Base-by-base conservation (phyloP, 495 filamentous ascomycete species). In the Xylaria curta region DNA sequence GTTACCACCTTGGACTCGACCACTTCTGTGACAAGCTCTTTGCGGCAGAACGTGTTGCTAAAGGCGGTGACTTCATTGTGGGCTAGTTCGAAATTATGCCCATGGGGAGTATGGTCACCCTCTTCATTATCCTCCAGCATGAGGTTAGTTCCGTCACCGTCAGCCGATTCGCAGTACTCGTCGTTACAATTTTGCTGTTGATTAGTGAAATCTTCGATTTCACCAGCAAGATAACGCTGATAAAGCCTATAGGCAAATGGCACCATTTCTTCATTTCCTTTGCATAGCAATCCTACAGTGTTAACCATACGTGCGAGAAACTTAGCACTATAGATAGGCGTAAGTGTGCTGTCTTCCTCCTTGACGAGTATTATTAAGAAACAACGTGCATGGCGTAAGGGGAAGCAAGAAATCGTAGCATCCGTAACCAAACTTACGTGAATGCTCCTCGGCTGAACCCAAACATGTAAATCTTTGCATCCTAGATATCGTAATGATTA, bases 371-470 rank as follows among this genome's bases (percentile, higher is more conserved):
- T 53, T 40, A 10, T 42, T 24, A 21, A 17, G 12, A 44, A 12
- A 62, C 38, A 40, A 62, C 10, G 31, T 21, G 33, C 38, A 15
- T 10, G 36, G 12, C 17, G 17, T 61, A 17, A 6, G 12, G n/a
- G 44, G 8, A 5, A 46, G n/a, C 19, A 54, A 15, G 17, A 15
- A 21, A 9, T 68, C 21, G n/a, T 26, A 24, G 46, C 21, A 54
- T 42, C 28, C 3, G 2, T 15, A 40, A 28, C 51, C 17, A 31
- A 47, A 53, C 69, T 71, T 60, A 71, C 69, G 85, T 86, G 73
- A 83, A 86, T 15, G 85, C 85, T 21, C 85, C 85, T 38, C 85
- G 82, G 2, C 81, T 82, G 69, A 87, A 86, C 40, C 85, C 85
- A 66, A 87, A 85, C 72, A 87, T 80, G 71, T 85, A 85, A 60